Conservation (phyloP, 2,329 filamentous ascomycete species). For the Elsinoe fawcettii region DNA sequence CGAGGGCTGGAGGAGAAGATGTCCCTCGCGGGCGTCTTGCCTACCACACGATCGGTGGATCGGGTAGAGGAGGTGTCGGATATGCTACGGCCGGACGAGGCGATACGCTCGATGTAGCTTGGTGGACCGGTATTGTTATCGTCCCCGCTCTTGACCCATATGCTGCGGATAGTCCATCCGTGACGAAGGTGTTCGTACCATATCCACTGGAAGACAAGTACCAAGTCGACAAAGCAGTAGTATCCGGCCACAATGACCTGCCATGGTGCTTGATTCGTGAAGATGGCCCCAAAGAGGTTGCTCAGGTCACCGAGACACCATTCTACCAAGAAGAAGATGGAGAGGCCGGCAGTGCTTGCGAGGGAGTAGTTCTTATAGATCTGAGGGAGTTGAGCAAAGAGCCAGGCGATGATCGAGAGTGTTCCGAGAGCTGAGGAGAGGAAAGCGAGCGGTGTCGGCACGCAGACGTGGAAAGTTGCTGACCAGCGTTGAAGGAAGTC, state of each 20-base stretch:
- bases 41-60: not conserved
- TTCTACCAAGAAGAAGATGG: constrained; percentile 57
- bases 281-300: constrained; percentile 55
- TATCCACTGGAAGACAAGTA: constrained; percentile 55
- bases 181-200: constrained; percentile 56
- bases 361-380: constrained; percentile 61
- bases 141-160: constrained; percentile 24
- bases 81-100: constrained; percentile 16
- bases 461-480: constrained; percentile 52
- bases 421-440: constrained; percentile 53
- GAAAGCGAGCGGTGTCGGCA: constrained; percentile 56
- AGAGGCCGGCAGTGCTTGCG: constrained; percentile 57
- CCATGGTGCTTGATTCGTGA: constrained; percentile 58
- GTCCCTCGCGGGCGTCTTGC: constrained; percentile 17
- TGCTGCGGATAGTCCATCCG: constrained; percentile 36
- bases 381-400: constrained; percentile 62
- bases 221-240: constrained; percentile 58
- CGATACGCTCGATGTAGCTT: constrained; percentile 28
- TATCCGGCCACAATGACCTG: constrained; percentile 58
- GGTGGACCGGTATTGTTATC: constrained; percentile 22
- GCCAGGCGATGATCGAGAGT: constrained; percentile 58
- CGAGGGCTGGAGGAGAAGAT: constrained; percentile 11
- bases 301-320: constrained; percentile 59
- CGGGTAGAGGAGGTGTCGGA: constrained; percentile 12
- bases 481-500: constrained; percentile 52